phyloP scores from a whole-genome alignment of 768 basidiomycete species.

The Rhodotorula paludigena region DNA sequence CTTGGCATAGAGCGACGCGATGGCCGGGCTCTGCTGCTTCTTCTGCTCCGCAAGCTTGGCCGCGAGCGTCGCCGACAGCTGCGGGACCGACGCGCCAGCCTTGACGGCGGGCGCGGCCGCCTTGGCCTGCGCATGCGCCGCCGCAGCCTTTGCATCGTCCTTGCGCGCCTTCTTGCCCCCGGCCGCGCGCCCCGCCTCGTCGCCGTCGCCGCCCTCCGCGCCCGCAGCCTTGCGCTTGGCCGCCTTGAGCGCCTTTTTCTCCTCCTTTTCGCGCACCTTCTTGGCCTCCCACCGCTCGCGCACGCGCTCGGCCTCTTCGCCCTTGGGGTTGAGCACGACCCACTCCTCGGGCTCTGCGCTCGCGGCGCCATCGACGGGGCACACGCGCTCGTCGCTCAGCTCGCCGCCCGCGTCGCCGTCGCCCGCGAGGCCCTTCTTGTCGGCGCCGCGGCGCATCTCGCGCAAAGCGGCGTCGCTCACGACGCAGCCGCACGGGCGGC shows the following conservation, averaged over 20 bases:
- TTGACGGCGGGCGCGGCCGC: slow-evolving; percentile 26
- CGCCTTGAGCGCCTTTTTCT: slow-evolving; percentile 51
- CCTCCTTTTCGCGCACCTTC: slow-evolving; percentile 53
- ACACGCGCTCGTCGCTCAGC: slow-evolving; percentile 39
- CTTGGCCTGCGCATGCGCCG: neutral
- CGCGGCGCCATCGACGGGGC: slow-evolving; percentile 40
- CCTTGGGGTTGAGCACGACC: slow-evolving; percentile 64
- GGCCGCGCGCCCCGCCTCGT: neutral
- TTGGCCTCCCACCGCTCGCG: slow-evolving; percentile 58
- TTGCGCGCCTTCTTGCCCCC: slow-evolving; percentile 42
- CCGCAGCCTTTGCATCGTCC: slow-evolving; percentile 18
- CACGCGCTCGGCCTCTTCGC: slow-evolving; percentile 58
- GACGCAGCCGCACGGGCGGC: slow-evolving; percentile 80
- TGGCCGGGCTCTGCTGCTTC: slow-evolving; percentile 34
- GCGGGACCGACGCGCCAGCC: slow-evolving; percentile 28
- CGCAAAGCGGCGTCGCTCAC: slow-evolving; percentile 80
- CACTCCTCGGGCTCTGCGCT: slow-evolving; percentile 55
- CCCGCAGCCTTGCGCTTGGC: slow-evolving; percentile 57
- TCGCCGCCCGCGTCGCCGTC: slow-evolving; percentile 41
- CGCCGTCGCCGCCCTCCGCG: slow-evolving; percentile 43
- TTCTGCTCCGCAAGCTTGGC: slow-evolving; percentile 39
- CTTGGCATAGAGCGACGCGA: slow-evolving; percentile 35
- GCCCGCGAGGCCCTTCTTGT: slow-evolving; percentile 22
- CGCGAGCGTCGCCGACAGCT: slow-evolving; percentile 32
- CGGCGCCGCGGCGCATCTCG: slow-evolving; percentile 52